Evolutionary conservation across 345 rosid species (phyloP).

Genomic region (Dipteronia dyeriana): DNA sequence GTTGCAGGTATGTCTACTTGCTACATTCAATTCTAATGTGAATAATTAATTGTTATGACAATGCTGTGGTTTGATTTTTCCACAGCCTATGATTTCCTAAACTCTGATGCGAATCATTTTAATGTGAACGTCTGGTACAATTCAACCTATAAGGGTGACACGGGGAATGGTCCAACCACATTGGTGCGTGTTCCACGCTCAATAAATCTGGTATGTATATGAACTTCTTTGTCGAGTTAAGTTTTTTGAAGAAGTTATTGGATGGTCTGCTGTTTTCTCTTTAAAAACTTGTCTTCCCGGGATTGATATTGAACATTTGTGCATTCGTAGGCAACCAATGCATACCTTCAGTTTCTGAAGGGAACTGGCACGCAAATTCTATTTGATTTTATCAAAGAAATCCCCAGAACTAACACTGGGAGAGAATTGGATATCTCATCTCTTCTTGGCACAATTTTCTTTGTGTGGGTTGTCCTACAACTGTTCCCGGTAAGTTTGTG

Average conservation of each 20-base stretch:
- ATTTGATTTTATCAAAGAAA: conserved; percentile 77
- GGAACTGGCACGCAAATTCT: conserved; percentile 44
- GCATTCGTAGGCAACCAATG: conserved; percentile 71
- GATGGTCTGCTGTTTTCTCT: neutral
- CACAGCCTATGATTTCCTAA: conserved; percentile 79
- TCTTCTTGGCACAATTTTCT: conserved; percentile 79
- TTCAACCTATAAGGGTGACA: conserved; percentile 47
- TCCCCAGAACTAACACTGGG: conserved; percentile 57
- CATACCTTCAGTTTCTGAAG: conserved; percentile 60
- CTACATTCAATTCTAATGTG: neutral
- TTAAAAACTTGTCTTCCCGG: too few species aligned
- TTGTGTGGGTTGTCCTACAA: conserved; percentile 72
- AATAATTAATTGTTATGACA: conserved; percentile 1
- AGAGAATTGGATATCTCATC: conserved; percentile 65
- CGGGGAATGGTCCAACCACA: conserved; percentile 8
- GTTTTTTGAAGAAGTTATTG: neutral
- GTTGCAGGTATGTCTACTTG: conserved; percentile 60
- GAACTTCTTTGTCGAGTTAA: conserved; percentile 7
- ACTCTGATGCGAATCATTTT: conserved; percentile 54
- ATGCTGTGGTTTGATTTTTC: conserved; percentile 22
- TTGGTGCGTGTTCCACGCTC: conserved; percentile 72
- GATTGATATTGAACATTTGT: neutral
- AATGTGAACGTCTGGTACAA: conserved; percentile 83
- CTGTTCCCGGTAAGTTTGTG: conserved; percentile 81
- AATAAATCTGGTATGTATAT: conserved; percentile 68